phyloP scores from a whole-genome alignment of 2,329 filamentous ascomycete genomes.

The Colletotrichum paranaense region DNA sequence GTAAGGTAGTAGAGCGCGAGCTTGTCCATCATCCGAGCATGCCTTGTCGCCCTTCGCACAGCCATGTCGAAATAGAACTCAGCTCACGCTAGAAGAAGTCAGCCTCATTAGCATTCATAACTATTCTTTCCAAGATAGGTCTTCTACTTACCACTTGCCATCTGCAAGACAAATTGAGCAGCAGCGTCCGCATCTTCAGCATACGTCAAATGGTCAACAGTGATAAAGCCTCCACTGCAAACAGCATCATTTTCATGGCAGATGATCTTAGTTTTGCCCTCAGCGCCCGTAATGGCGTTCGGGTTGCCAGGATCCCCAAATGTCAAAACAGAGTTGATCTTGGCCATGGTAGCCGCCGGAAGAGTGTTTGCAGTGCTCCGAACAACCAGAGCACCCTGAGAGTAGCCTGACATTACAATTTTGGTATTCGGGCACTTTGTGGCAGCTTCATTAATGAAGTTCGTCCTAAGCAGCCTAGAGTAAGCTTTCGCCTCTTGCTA shows the following conservation, averaged over 20 bases:
- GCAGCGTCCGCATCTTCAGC: constrained; percentile 38
- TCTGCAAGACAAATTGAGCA: constrained; percentile 39
- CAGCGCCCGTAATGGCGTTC: constrained; percentile 36
- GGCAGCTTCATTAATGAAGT: constrained; percentile 43
- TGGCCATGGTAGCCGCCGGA: constrained; percentile 38
- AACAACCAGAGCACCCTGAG: constrained; percentile 43
- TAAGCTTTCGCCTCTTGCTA: not conserved
- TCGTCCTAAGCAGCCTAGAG: constrained; percentile 43
- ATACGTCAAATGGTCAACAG: constrained; percentile 44
- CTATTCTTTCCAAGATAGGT: not conserved
- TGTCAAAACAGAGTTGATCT: constrained; percentile 42
- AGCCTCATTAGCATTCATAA: not conserved
- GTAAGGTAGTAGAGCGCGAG: not conserved
- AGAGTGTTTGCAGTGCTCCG: constrained; percentile 41
- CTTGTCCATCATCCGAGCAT: not conserved
- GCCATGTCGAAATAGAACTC: no score
- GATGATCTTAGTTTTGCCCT: constrained; percentile 37
- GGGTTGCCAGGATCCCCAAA: constrained; percentile 43
- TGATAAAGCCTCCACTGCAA: constrained; percentile 42
- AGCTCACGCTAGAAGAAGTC: not conserved
- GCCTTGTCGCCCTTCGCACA: not conserved
- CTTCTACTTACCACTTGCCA: not conserved
- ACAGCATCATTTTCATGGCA: constrained; percentile 42
- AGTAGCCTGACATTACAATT: constrained; percentile 42
- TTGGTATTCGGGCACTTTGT: constrained; percentile 40